Base-by-base conservation (phyloP, 1,284 basidiomycete species). In the Fomitopsis betulina region DNA sequence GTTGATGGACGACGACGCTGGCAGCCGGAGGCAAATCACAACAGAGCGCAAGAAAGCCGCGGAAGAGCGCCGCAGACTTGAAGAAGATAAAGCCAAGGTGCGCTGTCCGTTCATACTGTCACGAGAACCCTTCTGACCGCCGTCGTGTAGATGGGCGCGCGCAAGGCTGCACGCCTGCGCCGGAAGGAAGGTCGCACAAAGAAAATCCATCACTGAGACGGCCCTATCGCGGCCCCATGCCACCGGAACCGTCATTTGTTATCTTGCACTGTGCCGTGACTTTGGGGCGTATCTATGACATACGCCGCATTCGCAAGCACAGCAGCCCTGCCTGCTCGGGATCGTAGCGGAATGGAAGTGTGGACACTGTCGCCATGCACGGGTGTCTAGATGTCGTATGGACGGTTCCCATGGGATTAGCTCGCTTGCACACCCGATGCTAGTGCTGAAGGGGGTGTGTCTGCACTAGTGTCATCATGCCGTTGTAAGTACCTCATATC, bases 21-120 rank as follows among this genome's bases (percentile, higher is more conserved):
- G 15, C 65, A 91, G 90, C 58, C 80, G 86, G 61, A 77, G 80
- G 63, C 83, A 87, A 65, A 78, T 89, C 56, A 89, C 86, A 0
- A 70, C 81, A 58, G 84, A 88, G 64, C 84, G 89, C 58, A 88
- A 83, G 69, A 83, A 77, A 63, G 84, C 82, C 32, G 84, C 83
- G 50, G 88, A 90, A 65, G 90, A 93, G 68, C 82, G 83, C 57
- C 76, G 75, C 62, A 78, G 86, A 56, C 68, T 90, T 50, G 88
- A 92, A 67, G 86, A 89, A 65, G 85, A 85, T 63, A 89, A 85
- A 66, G 82, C 82, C 38, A 86, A 83, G 75, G 90, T 89, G 66
- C 50, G 75, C 53, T 17, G 39, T 35, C 38, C 39, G 19, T 33
- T 21, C 39, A 35, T 25, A 4, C 32, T 33, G 19, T 19, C 30